A percentile compares a stretch with the other conserved stretches of the same genome.
These are phyloP conservation scores for Symbiodinium pilosum DNA, from an alignment of 73 alveolate genomes.

Conservation along the genomic window DNA sequence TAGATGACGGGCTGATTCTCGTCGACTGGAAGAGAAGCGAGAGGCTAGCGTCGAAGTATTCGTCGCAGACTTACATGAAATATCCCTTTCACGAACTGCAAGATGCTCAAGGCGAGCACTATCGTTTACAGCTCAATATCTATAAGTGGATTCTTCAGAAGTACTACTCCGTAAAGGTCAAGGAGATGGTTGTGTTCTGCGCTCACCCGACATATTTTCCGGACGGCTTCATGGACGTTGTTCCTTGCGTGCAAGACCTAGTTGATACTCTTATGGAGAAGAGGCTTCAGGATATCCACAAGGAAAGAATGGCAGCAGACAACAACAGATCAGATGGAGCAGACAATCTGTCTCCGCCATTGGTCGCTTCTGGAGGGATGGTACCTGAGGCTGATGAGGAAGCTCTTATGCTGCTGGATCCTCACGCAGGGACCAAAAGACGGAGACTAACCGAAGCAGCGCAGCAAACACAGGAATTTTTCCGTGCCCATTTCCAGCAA, in stretches of 20 bases:
- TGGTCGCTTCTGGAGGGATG: too few species aligned
- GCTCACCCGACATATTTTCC: conserved; percentile 10
- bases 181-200: not conserved
- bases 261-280: not conserved
- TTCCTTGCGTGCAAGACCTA: not conserved
- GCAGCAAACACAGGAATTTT: not conserved
- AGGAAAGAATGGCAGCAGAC: not conserved
- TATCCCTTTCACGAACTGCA: not conserved
- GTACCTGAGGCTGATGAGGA: too few species aligned
- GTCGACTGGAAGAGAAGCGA: conserved; percentile 44
- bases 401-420: not conserved
- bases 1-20: not conserved
- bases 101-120: conserved; percentile 15
- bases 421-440: not conserved
- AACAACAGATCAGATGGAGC: not conserved
- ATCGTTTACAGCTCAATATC: conserved; percentile 26
- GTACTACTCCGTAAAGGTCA: not conserved
- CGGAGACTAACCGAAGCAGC: not conserved
- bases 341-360: too few species aligned
- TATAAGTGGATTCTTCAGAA: conserved; percentile 10
- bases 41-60: not conserved
- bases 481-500: not conserved
- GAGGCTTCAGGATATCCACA: too few species aligned
- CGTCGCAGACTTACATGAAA: not conserved
- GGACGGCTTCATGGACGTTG: not conserved